Conservation (phyloP, 257 asterid species). For the Primulina huaijiensis region DNA sequence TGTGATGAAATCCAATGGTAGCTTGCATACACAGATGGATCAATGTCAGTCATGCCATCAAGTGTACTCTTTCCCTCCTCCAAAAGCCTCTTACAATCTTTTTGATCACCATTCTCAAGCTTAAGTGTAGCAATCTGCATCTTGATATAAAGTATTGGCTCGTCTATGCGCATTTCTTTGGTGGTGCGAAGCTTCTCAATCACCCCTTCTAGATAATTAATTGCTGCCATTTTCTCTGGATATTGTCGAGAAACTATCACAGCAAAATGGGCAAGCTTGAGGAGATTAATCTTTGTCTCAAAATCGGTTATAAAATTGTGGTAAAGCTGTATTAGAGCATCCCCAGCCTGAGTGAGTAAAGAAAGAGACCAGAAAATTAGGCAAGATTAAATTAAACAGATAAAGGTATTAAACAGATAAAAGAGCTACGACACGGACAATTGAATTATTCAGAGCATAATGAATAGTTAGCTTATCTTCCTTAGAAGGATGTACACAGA, state of each 20-base stretch:
- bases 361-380: constrained; percentile 19
- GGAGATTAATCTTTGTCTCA: constrained; percentile 95
- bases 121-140: constrained; percentile 81
- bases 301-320: constrained; percentile 88
- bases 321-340: constrained; percentile 83
- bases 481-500: neutral
- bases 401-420: neutral
- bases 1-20: constrained; percentile 93
- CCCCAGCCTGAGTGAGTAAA: constrained; percentile 67
- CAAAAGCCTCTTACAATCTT: constrained; percentile 79
- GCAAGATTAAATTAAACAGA: neutral
- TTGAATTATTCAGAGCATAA: too few relatives aligned
- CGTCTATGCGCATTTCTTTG: constrained; percentile 77
- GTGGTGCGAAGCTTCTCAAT: constrained; percentile 81
- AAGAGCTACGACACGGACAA: neutral
- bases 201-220: constrained; percentile 80
- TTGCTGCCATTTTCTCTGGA: constrained; percentile 78
- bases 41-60: constrained; percentile 98
- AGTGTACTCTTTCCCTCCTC: constrained; percentile 91
- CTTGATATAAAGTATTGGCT: constrained; percentile 82
- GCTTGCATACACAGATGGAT: constrained; percentile 93
- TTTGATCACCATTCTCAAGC: constrained; percentile 86
- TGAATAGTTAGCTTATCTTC: neutral
- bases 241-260: constrained; percentile 86
- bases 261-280: constrained; percentile 95